Evolutionary conservation across 2,329 filamentous ascomycete genomes (phyloP).

Genomic region (Cercospora nicotianae): DNA sequence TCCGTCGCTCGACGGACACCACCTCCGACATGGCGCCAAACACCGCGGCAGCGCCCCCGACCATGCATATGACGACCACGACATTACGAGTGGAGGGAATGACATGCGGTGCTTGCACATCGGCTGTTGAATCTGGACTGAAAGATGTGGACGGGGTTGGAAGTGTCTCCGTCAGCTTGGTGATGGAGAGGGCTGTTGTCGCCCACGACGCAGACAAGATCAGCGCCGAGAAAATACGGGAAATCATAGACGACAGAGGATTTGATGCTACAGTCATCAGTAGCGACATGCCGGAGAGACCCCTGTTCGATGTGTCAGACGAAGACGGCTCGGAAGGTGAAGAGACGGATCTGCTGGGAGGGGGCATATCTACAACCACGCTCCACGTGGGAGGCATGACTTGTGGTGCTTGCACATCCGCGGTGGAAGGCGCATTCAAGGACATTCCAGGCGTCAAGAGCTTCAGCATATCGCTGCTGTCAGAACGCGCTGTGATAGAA

Average conservation of each 20-base stretch:
- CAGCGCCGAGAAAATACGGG: constrained; percentile 71
- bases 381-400: constrained; percentile 82
- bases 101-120: constrained; percentile 88
- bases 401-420: constrained; percentile 91
- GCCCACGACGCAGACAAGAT: constrained; percentile 80
- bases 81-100: constrained; percentile 87
- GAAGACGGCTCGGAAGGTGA: constrained; percentile 24
- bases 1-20: neutral
- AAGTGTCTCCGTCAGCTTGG: constrained; percentile 85
- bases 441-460: constrained; percentile 76
- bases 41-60: constrained; percentile 13
- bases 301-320: constrained; percentile 28
- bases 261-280: constrained; percentile 71
- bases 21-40: neutral
- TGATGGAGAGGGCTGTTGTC: constrained; percentile 92
- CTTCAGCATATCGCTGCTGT: constrained; percentile 89
- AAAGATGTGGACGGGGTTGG: constrained; percentile 77
- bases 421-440: constrained; percentile 90
- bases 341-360: constrained; percentile 39
- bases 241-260: constrained; percentile 86
- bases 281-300: constrained; percentile 33
- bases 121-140: constrained; percentile 86
- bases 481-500: constrained; percentile 92
- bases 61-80: constrained; percentile 74
- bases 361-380: constrained; percentile 82